Conservation (phyloP, 2,329 filamentous ascomycete species). For the Fusarium sp. region DNA sequence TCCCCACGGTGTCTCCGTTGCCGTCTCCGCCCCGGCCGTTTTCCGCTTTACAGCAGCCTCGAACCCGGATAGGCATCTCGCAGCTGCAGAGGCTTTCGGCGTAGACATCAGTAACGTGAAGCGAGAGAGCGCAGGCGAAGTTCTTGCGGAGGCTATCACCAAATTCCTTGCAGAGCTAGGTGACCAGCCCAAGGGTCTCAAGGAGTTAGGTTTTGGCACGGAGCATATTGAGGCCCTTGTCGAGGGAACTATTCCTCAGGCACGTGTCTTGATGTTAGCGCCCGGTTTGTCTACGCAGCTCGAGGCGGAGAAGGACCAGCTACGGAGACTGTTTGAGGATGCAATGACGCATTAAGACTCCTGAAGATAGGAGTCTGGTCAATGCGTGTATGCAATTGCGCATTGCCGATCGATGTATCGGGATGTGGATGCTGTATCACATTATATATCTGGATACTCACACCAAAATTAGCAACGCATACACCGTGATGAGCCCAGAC, state of each 20-base stretch:
- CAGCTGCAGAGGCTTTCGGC: constrained; percentile 91
- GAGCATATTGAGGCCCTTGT: constrained; percentile 87
- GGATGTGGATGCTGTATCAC: constrained; percentile 14
- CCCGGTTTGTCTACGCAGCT: constrained; percentile 82
- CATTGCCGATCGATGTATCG: constrained; percentile 28
- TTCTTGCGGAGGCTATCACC: constrained; percentile 85
- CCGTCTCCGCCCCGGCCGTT: constrained; percentile 92
- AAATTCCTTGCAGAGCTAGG: constrained; percentile 87
- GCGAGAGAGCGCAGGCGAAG: constrained; percentile 89
- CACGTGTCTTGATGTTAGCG: constrained; percentile 90
- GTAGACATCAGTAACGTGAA: constrained; percentile 91
- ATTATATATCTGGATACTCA: constrained; percentile 22
- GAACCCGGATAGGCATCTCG: constrained; percentile 92
- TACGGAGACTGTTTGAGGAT: constrained; percentile 78
- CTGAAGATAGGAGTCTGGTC: constrained; percentile 17
- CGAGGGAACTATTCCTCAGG: constrained; percentile 95
- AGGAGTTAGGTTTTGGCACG: constrained; percentile 82
- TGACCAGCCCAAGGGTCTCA: constrained; percentile 90
- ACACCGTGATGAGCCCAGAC: constrained; percentile 6
- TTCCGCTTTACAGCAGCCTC: constrained; percentile 94
- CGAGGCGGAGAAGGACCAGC: constrained; percentile 78
- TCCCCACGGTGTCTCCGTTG: constrained; percentile 95
- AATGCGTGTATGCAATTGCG: constrained; percentile 38
- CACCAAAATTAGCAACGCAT: constrained; percentile 22
- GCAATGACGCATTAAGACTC: constrained; percentile 60